Evolutionary conservation across 768 basidiomycete genomes (phyloP).

Genomic region (Lentinula guzmanii): DNA sequence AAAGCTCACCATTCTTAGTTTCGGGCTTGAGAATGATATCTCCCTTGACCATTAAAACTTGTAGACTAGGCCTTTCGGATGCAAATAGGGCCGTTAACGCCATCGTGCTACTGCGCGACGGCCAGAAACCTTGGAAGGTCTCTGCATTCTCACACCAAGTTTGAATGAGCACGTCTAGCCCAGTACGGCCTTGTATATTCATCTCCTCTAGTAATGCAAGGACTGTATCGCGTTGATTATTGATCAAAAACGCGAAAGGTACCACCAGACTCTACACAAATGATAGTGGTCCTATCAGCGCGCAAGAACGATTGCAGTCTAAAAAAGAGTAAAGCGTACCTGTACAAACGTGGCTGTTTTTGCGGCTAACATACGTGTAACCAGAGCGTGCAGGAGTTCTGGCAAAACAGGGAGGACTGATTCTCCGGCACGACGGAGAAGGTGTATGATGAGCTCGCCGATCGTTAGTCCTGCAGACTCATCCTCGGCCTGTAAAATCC

Average conservation of each 20-base stretch:
- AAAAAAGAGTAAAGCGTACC: slow-evolving; percentile 29
- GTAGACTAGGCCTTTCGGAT: slow-evolving; percentile 60
- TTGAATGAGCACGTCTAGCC: slow-evolving; percentile 82
- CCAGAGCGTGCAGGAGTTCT: slow-evolving; percentile 80
- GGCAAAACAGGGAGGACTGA: slow-evolving; percentile 81
- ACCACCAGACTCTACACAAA: slow-evolving; percentile 69
- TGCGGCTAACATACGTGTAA: slow-evolving; percentile 73
- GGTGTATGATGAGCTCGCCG: slow-evolving; percentile 92
- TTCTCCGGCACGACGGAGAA: slow-evolving; percentile 79
- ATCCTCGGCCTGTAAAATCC: slow-evolving; percentile 69
- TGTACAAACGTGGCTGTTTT: slow-evolving; percentile 91
- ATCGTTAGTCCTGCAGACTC: slow-evolving; percentile 92
- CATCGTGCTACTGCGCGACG: slow-evolving; percentile 77
- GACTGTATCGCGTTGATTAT: slow-evolving; percentile 78
- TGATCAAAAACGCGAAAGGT: slow-evolving; percentile 91
- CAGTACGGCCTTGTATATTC: slow-evolving; percentile 51
- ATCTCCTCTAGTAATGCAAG: slow-evolving; percentile 71
- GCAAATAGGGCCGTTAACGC: slow-evolving; percentile 73
- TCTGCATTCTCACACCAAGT: slow-evolving; percentile 95
- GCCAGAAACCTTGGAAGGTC: slow-evolving; percentile 95
- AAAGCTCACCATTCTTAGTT: slow-evolving; percentile 70
- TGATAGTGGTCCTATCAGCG: neutral
- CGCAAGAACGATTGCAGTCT: neutral
- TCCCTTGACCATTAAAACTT: slow-evolving; percentile 76
- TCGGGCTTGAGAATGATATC: slow-evolving; percentile 82